phyloP scores from a whole-genome alignment of 768 basidiomycete species.

The Rhodotorula toruloides region DNA sequence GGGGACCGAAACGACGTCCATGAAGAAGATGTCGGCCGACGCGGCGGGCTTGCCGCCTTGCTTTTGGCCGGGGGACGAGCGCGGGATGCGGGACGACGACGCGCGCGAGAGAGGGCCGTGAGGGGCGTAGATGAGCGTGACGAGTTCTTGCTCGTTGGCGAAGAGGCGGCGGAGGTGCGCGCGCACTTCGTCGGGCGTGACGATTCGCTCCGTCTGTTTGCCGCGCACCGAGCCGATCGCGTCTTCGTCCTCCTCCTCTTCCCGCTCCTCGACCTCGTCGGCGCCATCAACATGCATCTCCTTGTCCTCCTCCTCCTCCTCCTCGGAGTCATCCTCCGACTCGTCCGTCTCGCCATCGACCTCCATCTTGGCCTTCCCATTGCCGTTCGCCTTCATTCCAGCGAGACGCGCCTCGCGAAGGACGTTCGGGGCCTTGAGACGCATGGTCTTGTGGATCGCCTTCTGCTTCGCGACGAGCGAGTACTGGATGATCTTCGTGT shows the following conservation, averaged over 20 bases:
- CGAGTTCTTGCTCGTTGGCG: constrained; percentile 71
- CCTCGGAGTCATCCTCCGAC: constrained; percentile 52
- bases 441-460: constrained; percentile 53
- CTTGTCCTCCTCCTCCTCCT: constrained; percentile 51
- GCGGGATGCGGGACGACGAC: constrained; percentile 9
- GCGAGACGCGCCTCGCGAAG: constrained; percentile 47
- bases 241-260: constrained; percentile 44
- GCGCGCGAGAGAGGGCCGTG: constrained; percentile 61
- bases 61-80: not conserved
- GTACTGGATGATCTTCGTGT: constrained; percentile 90
- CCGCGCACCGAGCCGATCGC: constrained; percentile 68
- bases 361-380: constrained; percentile 45
- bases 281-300: constrained; percentile 51
- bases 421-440: constrained; percentile 69
- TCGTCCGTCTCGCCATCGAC: constrained; percentile 46
- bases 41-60: constrained; percentile 46
- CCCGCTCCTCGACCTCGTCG: constrained; percentile 53
- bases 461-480: constrained; percentile 79
- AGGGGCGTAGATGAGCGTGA: constrained; percentile 81
- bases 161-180: constrained; percentile 88
- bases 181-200: constrained; percentile 86
- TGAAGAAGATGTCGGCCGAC: constrained; percentile 93
- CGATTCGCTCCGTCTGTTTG: constrained; percentile 63
- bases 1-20: constrained; percentile 82
- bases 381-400: not conserved